Conservation (phyloP, 2,329 filamentous ascomycete species). For the Microcyclospora pomicola region DNA sequence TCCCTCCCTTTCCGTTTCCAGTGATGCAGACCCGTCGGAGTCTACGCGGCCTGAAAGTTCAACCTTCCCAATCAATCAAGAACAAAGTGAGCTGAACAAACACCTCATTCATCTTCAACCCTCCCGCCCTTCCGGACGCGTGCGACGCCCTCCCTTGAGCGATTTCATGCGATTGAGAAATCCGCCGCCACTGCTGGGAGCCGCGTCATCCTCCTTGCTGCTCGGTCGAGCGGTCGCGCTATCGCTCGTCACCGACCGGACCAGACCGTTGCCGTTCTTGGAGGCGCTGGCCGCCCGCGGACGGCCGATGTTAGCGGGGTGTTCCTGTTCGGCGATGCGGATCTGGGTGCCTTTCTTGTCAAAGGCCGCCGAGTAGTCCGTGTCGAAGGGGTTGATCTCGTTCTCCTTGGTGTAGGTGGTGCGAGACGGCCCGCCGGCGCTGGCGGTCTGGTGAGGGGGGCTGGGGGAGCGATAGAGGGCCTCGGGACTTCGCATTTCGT, state of each 20-base stretch:
- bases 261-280: slow-evolving; percentile 39
- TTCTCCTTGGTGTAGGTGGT: slow-evolving; percentile 22
- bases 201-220: slow-evolving; percentile 29
- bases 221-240: slow-evolving; percentile 11
- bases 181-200: slow-evolving; percentile 38
- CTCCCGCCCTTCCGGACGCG: slow-evolving; percentile 19
- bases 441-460: slow-evolving; percentile 10
- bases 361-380: slow-evolving; percentile 57
- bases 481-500: slow-evolving; percentile 32
- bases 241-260: slow-evolving; percentile 47
- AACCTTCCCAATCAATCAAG: too few species aligned
- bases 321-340: slow-evolving; percentile 35
- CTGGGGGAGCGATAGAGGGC: slow-evolving; percentile 33
- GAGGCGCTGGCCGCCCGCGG: slow-evolving; percentile 44
- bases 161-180: slow-evolving; percentile 71
- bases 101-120: slow-evolving; percentile 1
- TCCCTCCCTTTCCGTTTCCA: too few species aligned
- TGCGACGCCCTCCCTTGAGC: slow-evolving; percentile 55
- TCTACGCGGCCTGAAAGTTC: too few species aligned
- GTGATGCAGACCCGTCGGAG: too few species aligned
- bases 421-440: slow-evolving; percentile 28
- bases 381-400: slow-evolving; percentile 58
- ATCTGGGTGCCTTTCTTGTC: slow-evolving; percentile 50
- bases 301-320: slow-evolving; percentile 5
- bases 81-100: too few species aligned